Conservation (phyloP, 495 filamentous ascomycete species). For the Neurospora pannonica region DNA sequence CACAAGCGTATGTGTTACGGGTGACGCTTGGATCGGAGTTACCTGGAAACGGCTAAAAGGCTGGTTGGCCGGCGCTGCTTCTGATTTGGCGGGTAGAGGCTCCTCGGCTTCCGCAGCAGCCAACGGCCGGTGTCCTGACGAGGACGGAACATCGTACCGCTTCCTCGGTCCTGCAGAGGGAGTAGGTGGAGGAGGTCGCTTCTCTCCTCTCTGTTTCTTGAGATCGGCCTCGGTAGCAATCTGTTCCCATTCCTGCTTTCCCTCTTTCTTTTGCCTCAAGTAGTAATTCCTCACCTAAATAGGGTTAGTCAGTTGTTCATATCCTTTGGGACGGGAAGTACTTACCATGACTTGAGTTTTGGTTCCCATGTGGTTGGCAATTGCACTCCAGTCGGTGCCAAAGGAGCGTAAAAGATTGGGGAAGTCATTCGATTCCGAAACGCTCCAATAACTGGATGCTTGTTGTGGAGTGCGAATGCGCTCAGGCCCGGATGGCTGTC, state of each 20-base stretch:
- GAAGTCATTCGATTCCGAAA: slow-evolving; percentile 81
- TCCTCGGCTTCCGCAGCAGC: slow-evolving; percentile 49
- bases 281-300: slow-evolving; percentile 87
- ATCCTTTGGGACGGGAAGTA: not conserved
- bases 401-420: slow-evolving; percentile 65
- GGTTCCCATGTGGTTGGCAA: slow-evolving; percentile 78
- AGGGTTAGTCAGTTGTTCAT: slow-evolving; percentile 15
- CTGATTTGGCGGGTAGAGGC: slow-evolving; percentile 36
- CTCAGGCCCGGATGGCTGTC: slow-evolving; percentile 27
- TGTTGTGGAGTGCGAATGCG: slow-evolving; percentile 45
- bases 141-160: slow-evolving; percentile 40
- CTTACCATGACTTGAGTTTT: slow-evolving; percentile 92
- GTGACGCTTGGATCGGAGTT: slow-evolving; percentile 26
- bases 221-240: slow-evolving; percentile 62
- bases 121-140: slow-evolving; percentile 45
- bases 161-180: slow-evolving; percentile 42
- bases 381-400: slow-evolving; percentile 79
- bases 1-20: slow-evolving; percentile 14
- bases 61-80: slow-evolving; percentile 21
- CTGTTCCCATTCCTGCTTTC: slow-evolving; percentile 56
- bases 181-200: slow-evolving; percentile 58
- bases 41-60: slow-evolving; percentile 33
- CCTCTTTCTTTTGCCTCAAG: slow-evolving; percentile 58
- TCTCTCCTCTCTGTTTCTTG: slow-evolving; percentile 59
- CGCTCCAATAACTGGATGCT: slow-evolving; percentile 95